Conservation (phyloP, 1,284 basidiomycete species). For the Grifola frondosa region DNA sequence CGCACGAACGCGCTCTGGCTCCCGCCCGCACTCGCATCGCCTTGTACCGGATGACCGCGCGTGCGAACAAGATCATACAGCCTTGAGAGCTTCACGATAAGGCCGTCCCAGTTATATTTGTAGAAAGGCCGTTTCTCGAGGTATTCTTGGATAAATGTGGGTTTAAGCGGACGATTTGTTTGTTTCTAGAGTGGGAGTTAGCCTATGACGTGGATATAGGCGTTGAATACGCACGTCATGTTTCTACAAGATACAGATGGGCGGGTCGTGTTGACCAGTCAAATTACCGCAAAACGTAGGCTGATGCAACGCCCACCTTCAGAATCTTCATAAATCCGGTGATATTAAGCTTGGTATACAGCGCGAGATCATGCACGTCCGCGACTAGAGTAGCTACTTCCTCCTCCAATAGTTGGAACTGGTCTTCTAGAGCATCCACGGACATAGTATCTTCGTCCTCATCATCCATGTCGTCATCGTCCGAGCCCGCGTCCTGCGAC, state of each 20-base stretch:
- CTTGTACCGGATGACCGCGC: conserved; percentile 90
- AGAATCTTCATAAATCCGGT: conserved; percentile 99
- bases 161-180: conserved; percentile 64
- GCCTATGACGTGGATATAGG: conserved; percentile 5
- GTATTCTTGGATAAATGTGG: conserved; percentile 84
- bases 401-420: conserved; percentile 89
- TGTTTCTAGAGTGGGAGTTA: conserved; percentile 61
- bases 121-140: conserved; percentile 96
- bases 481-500: conserved; percentile 70
- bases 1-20: conserved; percentile 95
- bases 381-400: conserved; percentile 96
- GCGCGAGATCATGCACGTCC: conserved; percentile 95
- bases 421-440: conserved; percentile 81
- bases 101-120: conserved; percentile 88
- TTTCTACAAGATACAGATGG: conserved; percentile 48
- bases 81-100: conserved; percentile 96
- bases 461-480: conserved; percentile 61
- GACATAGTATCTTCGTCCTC: conserved; percentile 61
- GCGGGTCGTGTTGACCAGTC: conserved; percentile 7
- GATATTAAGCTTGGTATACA: conserved; percentile 95
- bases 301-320: conserved; percentile 56
- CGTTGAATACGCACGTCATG: conserved; percentile 62
- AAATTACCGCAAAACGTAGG: conserved; percentile 5
- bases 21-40: conserved; percentile 93
- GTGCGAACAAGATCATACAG: conserved; percentile 96